Percentiles rank a stretch among this genome's conserved stretches.
phyloP scores from a whole-genome alignment of 75 land plant genomes.

The Cupressus sempervirens region DNA sequence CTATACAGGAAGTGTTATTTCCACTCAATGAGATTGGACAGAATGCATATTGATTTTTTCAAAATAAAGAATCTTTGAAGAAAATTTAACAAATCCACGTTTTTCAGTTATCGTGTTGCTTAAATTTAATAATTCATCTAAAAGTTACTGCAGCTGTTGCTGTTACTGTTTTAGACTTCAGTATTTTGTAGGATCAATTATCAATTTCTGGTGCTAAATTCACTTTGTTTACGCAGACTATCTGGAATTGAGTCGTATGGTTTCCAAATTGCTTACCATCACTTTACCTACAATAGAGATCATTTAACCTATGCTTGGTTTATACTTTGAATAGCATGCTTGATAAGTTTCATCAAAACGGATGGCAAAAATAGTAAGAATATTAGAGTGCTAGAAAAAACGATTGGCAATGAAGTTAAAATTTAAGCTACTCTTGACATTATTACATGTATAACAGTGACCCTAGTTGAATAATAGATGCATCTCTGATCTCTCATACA shows the following conservation, averaged over 20 bases:
- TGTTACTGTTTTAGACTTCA: too few species aligned
- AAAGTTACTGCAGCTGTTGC: too few species aligned
- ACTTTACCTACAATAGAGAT: neutral
- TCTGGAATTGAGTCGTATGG: neutral
- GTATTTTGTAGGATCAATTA: too few species aligned
- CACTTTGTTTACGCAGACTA: neutral
- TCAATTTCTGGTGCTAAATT: neutral
- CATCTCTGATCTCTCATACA: neutral
- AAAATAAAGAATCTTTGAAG: too few species aligned
- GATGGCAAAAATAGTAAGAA: neutral
- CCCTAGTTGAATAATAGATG: neutral
- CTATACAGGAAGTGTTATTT: too few species aligned
- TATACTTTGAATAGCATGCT: neutral
- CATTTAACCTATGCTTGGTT: neutral
- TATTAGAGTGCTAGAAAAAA: neutral
- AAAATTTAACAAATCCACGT: too few species aligned
- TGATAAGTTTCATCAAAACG: neutral
- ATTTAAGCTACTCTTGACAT: neutral
- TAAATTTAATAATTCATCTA: too few species aligned
- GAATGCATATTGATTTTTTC: too few species aligned
- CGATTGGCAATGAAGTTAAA: neutral
- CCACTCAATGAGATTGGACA: too few species aligned
- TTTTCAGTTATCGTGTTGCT: too few species aligned
- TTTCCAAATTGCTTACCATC: neutral
- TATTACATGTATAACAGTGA: neutral